Conservation (phyloP, 2,329 filamentous ascomycete species). For the Aureobasidium lini region DNA sequence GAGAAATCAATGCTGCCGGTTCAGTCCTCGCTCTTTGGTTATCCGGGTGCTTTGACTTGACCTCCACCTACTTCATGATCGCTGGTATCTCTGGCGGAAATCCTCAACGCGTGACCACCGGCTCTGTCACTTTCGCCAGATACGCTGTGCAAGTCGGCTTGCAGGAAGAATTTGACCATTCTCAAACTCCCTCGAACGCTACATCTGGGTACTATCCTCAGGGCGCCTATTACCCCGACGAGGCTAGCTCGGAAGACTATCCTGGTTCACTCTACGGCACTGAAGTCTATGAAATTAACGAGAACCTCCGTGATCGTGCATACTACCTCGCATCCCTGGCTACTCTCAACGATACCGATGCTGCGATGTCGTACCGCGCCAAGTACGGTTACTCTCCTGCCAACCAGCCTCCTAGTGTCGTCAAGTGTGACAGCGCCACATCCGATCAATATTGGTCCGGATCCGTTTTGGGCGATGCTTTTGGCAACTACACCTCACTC, state of each 20-base stretch:
- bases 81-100: conserved; percentile 24
- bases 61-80: conserved; percentile 22
- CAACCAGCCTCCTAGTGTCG: conserved; percentile 22
- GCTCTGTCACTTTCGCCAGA: conserved; percentile 20
- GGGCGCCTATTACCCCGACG: conserved; percentile 18
- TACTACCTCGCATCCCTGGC: conserved; percentile 22
- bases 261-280: conserved; percentile 28
- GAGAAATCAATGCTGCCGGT: conserved; percentile 3
- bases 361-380: conserved; percentile 25
- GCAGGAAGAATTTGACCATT: conserved; percentile 20
- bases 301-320: conserved; percentile 23
- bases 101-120: conserved; percentile 20
- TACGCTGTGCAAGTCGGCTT: conserved; percentile 22
- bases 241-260: conserved; percentile 12
- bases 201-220: conserved; percentile 22
- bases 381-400: conserved; percentile 24
- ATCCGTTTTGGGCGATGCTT: conserved; percentile 22
- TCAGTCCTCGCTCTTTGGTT: conserved; percentile 17
- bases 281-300: conserved; percentile 31
- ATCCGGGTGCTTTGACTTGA: conserved; percentile 20
- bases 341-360: conserved; percentile 24
- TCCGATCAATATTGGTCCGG: conserved; percentile 27
- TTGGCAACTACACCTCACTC: conserved; percentile 25
- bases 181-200: conserved; percentile 18
- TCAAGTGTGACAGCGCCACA: conserved; percentile 28